Conservation (phyloP, 805 yeast genomes). For the Kuraishia molischiana region DNA sequence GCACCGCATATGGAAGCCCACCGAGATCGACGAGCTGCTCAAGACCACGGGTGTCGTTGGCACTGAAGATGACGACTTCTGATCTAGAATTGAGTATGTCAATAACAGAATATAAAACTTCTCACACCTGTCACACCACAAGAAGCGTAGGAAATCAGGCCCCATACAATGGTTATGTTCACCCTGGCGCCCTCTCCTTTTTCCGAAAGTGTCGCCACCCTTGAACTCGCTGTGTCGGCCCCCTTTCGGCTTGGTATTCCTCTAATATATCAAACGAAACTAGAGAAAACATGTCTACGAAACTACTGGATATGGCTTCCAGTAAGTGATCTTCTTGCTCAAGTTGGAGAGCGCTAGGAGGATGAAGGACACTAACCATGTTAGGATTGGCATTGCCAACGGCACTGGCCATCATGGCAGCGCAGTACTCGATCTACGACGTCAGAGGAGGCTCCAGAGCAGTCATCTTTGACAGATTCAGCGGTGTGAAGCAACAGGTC, state of each 20-base stretch:
- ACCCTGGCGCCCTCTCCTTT: background rate
- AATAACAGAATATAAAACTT: no score
- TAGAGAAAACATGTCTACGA: constrained; percentile 13
- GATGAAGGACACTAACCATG: background rate
- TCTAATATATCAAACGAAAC: no score
- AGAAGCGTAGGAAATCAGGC: no score
- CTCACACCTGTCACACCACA: no score
- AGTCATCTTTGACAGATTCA: constrained; percentile 84
- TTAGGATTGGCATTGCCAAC: constrained; percentile 53
- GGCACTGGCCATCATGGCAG: constrained; percentile 59
- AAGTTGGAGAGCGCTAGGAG: constrained; percentile 10
- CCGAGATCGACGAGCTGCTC: constrained; percentile 66
- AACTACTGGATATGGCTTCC: constrained; percentile 28
- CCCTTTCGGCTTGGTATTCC: no score
- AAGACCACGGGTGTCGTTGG: constrained; percentile 63
- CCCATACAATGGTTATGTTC: background rate
- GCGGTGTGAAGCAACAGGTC: constrained; percentile 82
- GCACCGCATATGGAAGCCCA: constrained; percentile 72
- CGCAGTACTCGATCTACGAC: constrained; percentile 82
- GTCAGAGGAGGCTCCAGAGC: constrained; percentile 96
- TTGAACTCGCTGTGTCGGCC: no score
- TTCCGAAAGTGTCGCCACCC: no score
- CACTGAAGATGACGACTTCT: constrained; percentile 37
- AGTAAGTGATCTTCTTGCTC: constrained; percentile 14
- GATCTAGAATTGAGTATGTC: no score